phyloP scores from a whole-genome alignment of 164 flowering plant genomes.

The Platanus orientalis region DNA sequence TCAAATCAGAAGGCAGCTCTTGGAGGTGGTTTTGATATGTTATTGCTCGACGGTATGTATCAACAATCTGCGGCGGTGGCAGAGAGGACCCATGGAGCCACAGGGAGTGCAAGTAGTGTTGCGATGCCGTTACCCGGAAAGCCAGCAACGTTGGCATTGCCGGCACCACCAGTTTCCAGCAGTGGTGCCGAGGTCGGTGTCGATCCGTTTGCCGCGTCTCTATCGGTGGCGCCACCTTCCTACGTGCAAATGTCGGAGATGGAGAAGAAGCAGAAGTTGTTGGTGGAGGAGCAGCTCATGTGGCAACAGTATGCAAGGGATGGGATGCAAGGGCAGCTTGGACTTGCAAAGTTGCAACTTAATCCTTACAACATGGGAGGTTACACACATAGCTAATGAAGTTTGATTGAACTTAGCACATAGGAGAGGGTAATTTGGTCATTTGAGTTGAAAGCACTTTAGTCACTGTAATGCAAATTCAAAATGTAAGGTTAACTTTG shows the following conservation, averaged over 20 bases:
- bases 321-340: constrained; percentile 72
- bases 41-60: constrained; percentile 57
- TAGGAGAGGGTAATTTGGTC: too few species aligned
- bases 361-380: constrained; percentile 34
- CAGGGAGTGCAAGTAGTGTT: constrained; percentile 68
- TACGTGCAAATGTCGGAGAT: constrained; percentile 87
- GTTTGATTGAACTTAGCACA: too few species aligned
- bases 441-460: too few species aligned
- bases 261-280: constrained; percentile 72
- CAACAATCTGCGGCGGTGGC: constrained; percentile 28
- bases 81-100: constrained; percentile 1
- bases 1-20: constrained; percentile 28
- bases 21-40: constrained; percentile 39
- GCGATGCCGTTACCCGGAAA: constrained; percentile 49
- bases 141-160: constrained; percentile 60
- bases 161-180: constrained; percentile 37
- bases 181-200: constrained; percentile 21
- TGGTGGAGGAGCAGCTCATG: constrained; percentile 70
- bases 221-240: constrained; percentile 59
- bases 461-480: too few species aligned
- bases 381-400: constrained; percentile 10
- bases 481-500: too few species aligned
- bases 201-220: constrained; percentile 81
- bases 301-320: constrained; percentile 80
- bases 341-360: constrained; percentile 19